phyloP scores from a whole-genome alignment of 2,329 filamentous ascomycete genomes.

The Colletotrichum lindemuthianum region DNA sequence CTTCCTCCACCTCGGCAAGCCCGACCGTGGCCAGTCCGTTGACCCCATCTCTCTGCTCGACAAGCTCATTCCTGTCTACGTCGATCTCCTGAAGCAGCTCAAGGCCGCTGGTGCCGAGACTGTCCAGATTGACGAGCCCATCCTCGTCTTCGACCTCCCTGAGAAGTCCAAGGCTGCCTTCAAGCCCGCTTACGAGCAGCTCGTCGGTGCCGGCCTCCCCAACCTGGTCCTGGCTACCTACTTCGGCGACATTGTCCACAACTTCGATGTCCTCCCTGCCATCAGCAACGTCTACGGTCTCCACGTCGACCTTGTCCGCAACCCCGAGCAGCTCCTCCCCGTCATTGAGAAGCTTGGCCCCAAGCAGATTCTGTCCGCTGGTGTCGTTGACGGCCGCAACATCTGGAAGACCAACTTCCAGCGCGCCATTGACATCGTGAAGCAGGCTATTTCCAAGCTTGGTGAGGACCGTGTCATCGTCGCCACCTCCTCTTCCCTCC shows the following conservation, averaged over 20 bases:
- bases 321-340: conserved; percentile 95
- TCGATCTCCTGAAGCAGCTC: conserved; percentile 90
- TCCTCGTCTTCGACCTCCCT: conserved; percentile 93
- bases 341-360: conserved; percentile 85
- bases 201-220: conserved; percentile 82
- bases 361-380: conserved; percentile 90
- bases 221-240: conserved; percentile 94
- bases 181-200: conserved; percentile 96
- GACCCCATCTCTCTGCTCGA: conserved; percentile 93
- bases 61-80: conserved; percentile 94
- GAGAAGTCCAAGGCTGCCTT: conserved; percentile 94
- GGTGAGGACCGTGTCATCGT: conserved; percentile 98
- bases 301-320: conserved; percentile 96
- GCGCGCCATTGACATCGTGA: conserved; percentile 88
- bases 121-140: conserved; percentile 98
- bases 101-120: conserved; percentile 96
- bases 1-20: conserved; percentile 97
- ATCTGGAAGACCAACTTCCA: conserved; percentile 99
- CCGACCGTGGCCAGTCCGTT: conserved; percentile 92
- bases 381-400: conserved; percentile 98
- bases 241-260: conserved; percentile 99
- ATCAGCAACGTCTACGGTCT: conserved; percentile 73
- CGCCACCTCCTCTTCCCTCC: conserved; percentile 95
- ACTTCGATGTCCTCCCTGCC: conserved; percentile 87
- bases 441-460: conserved; percentile 91